Conservation (phyloP, 2,329 filamentous ascomycete genomes). For the Westerdykella aurantiaca region DNA sequence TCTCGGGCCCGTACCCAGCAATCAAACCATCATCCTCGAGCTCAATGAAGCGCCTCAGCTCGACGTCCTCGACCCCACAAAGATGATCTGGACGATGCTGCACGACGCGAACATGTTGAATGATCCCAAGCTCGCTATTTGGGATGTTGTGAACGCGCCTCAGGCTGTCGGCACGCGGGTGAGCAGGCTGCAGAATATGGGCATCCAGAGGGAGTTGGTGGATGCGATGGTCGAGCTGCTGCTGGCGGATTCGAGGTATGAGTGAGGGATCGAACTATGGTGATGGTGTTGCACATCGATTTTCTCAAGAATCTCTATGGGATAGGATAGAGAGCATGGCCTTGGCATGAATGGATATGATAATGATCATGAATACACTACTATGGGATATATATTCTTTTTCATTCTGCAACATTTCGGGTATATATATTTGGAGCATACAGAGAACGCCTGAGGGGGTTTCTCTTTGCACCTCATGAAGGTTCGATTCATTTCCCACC, state of each 20-base stretch:
- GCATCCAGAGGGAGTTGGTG: constrained; percentile 21
- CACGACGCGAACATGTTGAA: constrained; percentile 25
- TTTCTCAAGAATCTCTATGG: too few relatives aligned
- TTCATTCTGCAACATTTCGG: too few relatives aligned
- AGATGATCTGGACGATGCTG: constrained; percentile 24
- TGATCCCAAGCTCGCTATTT: constrained; percentile 31
- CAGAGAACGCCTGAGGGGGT: too few relatives aligned
- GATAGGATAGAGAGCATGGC: too few relatives aligned
- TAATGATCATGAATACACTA: too few relatives aligned
- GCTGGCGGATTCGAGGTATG: constrained; percentile 31
- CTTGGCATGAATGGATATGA: too few relatives aligned
- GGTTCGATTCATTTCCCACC: too few relatives aligned
- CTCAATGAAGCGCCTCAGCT: constrained; percentile 26
- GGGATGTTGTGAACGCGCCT: constrained; percentile 22
- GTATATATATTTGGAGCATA: too few relatives aligned
- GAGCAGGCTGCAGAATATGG: constrained; percentile 23
- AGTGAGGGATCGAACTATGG: neutral
- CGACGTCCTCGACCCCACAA: constrained; percentile 28
- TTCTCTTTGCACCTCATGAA: too few relatives aligned
- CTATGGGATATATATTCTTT: too few relatives aligned
- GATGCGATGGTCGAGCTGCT: constrained; percentile 33
- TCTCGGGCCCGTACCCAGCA: constrained; percentile 16
- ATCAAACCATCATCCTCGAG: constrained; percentile 24
- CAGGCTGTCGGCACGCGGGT: constrained; percentile 28
- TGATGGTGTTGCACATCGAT: neutral